phyloP scores from a whole-genome alignment of 192 early-diverging fungal species.

The Backusella tuberculispora region DNA sequence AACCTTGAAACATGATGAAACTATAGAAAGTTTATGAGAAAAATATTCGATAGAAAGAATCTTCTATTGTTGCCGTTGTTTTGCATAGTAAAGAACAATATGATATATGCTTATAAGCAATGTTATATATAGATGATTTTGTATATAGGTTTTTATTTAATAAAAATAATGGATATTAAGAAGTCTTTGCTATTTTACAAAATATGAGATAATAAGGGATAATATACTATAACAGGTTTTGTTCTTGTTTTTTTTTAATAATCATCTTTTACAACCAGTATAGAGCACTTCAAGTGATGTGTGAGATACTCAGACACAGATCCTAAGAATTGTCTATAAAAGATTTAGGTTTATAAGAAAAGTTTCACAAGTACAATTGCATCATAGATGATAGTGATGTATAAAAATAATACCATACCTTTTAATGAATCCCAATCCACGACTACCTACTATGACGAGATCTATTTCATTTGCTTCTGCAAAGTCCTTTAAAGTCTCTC shows the following conservation, averaged over 20 bases:
- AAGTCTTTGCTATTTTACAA: not conserved
- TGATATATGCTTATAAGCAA: not conserved
- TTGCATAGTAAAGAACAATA: not conserved
- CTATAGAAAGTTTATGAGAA: no score
- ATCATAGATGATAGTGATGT: not conserved
- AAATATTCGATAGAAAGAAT: no score
- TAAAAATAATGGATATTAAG: not conserved
- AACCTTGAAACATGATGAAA: no score
- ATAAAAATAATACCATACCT: conserved; percentile 1
- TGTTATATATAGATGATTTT: not conserved
- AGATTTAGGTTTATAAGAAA: not conserved
- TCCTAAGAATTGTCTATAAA: conserved; percentile 26
- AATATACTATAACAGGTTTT: not conserved
- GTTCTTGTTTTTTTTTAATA: not conserved
- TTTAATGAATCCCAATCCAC: conserved; percentile 32
- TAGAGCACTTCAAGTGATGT: conserved; percentile 26
- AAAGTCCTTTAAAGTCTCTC: conserved; percentile 18
- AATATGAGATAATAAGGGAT: not conserved
- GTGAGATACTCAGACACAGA: conserved; percentile 33
- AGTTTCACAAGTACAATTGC: not conserved
- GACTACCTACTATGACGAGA: conserved; percentile 29
- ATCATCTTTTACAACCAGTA: conserved; percentile 24
- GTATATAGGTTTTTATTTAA: not conserved
- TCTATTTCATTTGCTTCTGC: conserved; percentile 25
- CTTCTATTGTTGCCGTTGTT: no score